Evolutionary conservation across 2,329 filamentous ascomycete species (phyloP).

Genomic region (Fusarium temperatum): DNA sequence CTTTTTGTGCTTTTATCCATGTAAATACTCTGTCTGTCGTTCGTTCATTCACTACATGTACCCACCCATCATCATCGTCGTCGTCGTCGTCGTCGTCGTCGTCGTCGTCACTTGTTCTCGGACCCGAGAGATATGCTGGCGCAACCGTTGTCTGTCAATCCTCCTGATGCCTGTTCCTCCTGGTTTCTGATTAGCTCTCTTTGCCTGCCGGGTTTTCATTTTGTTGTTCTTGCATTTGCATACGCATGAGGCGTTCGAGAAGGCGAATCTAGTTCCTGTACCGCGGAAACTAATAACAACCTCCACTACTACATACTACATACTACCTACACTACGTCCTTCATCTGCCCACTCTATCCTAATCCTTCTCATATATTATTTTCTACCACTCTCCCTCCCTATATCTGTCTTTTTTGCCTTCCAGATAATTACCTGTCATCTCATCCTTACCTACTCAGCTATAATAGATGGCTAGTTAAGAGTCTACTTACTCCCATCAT

Average conservation of each 20-base stretch:
- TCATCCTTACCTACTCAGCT: background rate
- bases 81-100: background rate
- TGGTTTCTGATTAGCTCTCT: constrained; percentile 1
- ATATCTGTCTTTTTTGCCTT: background rate
- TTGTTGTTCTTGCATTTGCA: constrained; percentile 5
- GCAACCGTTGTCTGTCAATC: background rate
- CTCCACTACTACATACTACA: background rate
- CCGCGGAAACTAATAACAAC: constrained; percentile 22
- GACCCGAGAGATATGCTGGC: constrained; percentile 14
- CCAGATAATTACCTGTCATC: background rate
- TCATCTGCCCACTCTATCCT: constrained; percentile 4
- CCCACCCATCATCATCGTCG: background rate
- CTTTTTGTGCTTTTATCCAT: background rate
- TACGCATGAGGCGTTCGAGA: constrained; percentile 28
- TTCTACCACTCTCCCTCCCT: background rate
- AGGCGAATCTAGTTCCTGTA: constrained; percentile 15
- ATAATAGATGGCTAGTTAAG: background rate
- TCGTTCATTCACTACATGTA: background rate
- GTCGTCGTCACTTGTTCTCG: background rate
- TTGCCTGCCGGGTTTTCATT: background rate
- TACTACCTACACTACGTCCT: background rate
- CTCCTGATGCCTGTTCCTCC: background rate
- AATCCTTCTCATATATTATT: background rate
- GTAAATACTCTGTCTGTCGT: background rate
- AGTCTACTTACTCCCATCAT: background rate